Evolutionary conservation across 495 filamentous ascomycete genomes (phyloP), one percentile per base, ranked within the genome.

Genomic region (Tuber melanosporum): DNA sequence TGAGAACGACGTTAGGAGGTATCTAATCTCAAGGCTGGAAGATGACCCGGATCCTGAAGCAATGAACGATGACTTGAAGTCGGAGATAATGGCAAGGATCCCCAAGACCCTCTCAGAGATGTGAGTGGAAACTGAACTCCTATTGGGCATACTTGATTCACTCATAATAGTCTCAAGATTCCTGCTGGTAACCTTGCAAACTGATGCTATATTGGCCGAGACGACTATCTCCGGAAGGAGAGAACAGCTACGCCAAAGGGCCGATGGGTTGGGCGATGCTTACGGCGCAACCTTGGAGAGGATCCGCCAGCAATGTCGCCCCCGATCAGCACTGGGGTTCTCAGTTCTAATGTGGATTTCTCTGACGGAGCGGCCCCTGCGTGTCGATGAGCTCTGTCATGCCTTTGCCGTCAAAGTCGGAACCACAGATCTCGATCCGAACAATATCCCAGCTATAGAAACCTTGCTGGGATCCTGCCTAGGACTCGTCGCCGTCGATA

Each of bases 51-150:
- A 47, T 45, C 72, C 42, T 32, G 52, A 32, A 71, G 76, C 32
- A 9, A 77, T 62, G 73, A 79, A 66, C 6, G 26, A 66, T 66
- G 57, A 66, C 26, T 36, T 66, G 57, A 66, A 36, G 5, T 32
- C 57, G 36, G 57, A 71, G 62, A 71, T 79, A 41, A 44, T 79
- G 17, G 39, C 77, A 22, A 47, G 72, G 22, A 20, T 77, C 66
- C 44, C 57, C 36, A 71, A 36, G 22, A 41, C 44, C 39, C 39
- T 71, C 12, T n/a, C 76, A 3, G 77, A 75, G 32, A 77, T 79
- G 77, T 79, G 57, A 71, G 77, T 71, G 70, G 19, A 36, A 66
- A 17, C 32, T 14, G 14, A 66, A 66, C 26, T 36, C 57, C 4
- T 17, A 19, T 26, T 66, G 0, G 26, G 26, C 32, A 26, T 17